phyloP scores from a whole-genome alignment of 2,329 filamentous ascomycete species.

The Aureobasidium sp. region DNA sequence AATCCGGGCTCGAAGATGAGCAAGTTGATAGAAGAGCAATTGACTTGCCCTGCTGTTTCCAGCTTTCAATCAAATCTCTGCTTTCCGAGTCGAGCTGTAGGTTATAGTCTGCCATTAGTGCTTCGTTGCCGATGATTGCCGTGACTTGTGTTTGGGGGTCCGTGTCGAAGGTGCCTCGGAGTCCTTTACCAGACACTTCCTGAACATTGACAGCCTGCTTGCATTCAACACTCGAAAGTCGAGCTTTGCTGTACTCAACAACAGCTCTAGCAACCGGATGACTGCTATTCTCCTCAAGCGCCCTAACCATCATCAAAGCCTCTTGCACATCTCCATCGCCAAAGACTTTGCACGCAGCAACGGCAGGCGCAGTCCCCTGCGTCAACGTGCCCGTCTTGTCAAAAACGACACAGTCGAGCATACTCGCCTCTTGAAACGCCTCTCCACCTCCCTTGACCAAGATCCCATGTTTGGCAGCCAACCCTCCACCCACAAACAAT shows the following conservation, averaged over 20 bases:
- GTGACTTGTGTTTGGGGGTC: slow-evolving; percentile 24
- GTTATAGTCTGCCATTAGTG: slow-evolving; percentile 48
- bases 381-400: slow-evolving; percentile 86
- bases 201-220: slow-evolving; percentile 38
- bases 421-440: slow-evolving; percentile 77
- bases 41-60: slow-evolving; percentile 38
- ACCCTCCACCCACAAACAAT: slow-evolving; percentile 71
- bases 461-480: slow-evolving; percentile 73
- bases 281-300: slow-evolving; percentile 63
- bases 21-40: slow-evolving; percentile 30
- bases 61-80: slow-evolving; percentile 26
- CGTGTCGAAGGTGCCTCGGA: slow-evolving; percentile 50
- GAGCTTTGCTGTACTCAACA: slow-evolving; percentile 44
- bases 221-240: background rate
- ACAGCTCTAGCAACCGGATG: slow-evolving; percentile 70
- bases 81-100: slow-evolving; percentile 26
- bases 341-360: slow-evolving; percentile 1
- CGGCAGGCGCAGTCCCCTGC: slow-evolving; percentile 56
- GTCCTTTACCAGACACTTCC: slow-evolving; percentile 65
- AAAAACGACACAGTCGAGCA: slow-evolving; percentile 71
- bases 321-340: slow-evolving; percentile 24
- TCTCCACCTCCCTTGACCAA: slow-evolving; percentile 78
- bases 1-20: slow-evolving; percentile 19
- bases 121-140: slow-evolving; percentile 66
- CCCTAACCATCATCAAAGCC: slow-evolving; percentile 50